Percentiles rank a stretch among this genome's conserved stretches.
These are phyloP conservation scores for Fusarium incarnatum DNA, from an alignment of 2,329 filamentous ascomycete species.

Conservation along the genomic window DNA sequence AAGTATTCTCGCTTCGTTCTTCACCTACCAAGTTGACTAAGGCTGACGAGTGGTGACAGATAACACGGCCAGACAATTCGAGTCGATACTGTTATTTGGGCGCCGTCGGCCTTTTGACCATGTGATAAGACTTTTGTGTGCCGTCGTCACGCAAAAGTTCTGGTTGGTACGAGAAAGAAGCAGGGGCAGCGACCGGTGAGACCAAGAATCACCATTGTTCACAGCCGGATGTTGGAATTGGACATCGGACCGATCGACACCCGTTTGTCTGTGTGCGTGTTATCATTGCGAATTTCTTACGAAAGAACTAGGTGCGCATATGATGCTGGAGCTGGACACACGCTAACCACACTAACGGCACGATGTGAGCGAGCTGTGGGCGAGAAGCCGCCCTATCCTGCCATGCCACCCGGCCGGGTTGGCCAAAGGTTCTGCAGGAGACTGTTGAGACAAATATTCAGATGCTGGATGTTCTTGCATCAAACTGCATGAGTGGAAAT, in stretches of 20 bases:
- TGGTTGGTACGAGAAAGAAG: slow-evolving; percentile 44
- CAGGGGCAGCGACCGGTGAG: slow-evolving; percentile 47
- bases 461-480: slow-evolving; percentile 8
- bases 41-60: slow-evolving; percentile 38
- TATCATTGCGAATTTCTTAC: slow-evolving; percentile 15
- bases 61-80: not conserved
- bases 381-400: not conserved
- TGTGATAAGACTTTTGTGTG: slow-evolving; percentile 43
- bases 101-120: slow-evolving; percentile 21
- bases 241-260: slow-evolving; percentile 40
- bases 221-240: slow-evolving; percentile 17
- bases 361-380: slow-evolving; percentile 18
- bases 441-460: slow-evolving; percentile 7
- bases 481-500: slow-evolving; percentile 12
- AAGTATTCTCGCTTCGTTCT: slow-evolving; percentile 5
- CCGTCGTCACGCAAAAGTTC: slow-evolving; percentile 44
- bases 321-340: slow-evolving; percentile 16
- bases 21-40: slow-evolving; percentile 26
- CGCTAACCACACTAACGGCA: slow-evolving; percentile 24
- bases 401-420: slow-evolving; percentile 5
- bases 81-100: slow-evolving; percentile 11
- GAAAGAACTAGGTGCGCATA: slow-evolving; percentile 8
- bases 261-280: slow-evolving; percentile 25
- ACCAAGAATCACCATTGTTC: slow-evolving; percentile 36
- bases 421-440: slow-evolving; percentile 5